These are phyloP conservation scores for Hypoxylon sp. DNA, from an alignment of 2,329 filamentous ascomycete genomes.

Conservation along the genomic window DNA sequence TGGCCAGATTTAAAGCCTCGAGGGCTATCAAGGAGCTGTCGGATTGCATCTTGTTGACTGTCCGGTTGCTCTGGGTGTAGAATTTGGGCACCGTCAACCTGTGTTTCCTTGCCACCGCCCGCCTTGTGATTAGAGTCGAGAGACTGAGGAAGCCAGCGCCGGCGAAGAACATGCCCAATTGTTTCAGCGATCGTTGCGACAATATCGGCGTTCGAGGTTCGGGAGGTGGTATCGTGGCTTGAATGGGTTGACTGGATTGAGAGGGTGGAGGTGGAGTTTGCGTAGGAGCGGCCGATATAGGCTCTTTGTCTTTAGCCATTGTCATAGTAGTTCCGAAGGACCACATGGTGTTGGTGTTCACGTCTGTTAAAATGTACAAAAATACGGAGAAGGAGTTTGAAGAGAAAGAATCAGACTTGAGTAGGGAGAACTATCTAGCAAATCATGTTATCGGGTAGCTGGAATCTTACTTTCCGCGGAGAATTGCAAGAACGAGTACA, in stretches of 20 bases:
- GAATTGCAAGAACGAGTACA: background rate
- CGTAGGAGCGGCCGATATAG: constrained; percentile 17
- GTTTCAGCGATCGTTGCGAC: constrained; percentile 65
- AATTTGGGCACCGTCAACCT: constrained; percentile 74
- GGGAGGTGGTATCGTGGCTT: constrained; percentile 27
- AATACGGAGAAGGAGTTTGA: constrained; percentile 1
- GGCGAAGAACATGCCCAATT: constrained; percentile 77
- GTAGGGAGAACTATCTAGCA: constrained; percentile 2
- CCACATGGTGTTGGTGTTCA: constrained; percentile 45
- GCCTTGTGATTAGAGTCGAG: constrained; percentile 76
- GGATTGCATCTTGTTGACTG: constrained; percentile 58
- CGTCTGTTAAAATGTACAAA: too few species aligned
- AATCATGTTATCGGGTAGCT: background rate
- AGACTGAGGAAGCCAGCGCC: constrained; percentile 81
- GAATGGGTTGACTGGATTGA: constrained; percentile 21
- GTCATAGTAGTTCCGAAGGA: constrained; percentile 53
- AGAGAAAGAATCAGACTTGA: constrained; percentile 6
- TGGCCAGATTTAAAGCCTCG: constrained; percentile 87
- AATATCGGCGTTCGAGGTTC: constrained; percentile 48
- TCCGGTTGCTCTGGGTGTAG: constrained; percentile 72
- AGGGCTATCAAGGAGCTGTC: constrained; percentile 79
- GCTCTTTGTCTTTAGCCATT: constrained; percentile 49
- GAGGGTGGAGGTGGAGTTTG: constrained; percentile 6
- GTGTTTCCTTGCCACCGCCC: constrained; percentile 74
- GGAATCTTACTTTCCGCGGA: background rate